Conservation (phyloP, 352 stramenopile species). For the Plasmopara halstedii region DNA sequence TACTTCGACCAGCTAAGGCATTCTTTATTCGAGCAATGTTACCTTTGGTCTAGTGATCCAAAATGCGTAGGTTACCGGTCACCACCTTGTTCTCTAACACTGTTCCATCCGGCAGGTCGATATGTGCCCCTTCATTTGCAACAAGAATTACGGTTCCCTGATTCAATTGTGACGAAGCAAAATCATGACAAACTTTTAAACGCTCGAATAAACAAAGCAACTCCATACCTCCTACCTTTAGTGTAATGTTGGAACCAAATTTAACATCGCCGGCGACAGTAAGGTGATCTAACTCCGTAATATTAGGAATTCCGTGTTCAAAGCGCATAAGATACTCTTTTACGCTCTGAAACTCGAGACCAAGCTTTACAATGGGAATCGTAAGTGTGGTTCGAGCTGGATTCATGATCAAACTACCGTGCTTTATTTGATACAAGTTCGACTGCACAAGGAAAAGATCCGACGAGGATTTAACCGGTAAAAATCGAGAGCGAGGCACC, state of each 20-base stretch:
- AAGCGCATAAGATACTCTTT: constrained; percentile 86
- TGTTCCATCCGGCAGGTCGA: constrained; percentile 89
- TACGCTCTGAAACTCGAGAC: constrained; percentile 84
- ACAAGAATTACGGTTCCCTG: constrained; percentile 93
- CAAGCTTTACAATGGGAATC: constrained; percentile 91
- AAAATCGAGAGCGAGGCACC: constrained; percentile 94
- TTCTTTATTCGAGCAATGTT: constrained; percentile 4
- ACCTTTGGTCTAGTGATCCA: constrained; percentile 76
- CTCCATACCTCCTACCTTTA: constrained; percentile 53
- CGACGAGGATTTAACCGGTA: constrained; percentile 98
- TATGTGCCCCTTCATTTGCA: constrained; percentile 90
- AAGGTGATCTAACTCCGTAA: constrained; percentile 90
- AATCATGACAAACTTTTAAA: not conserved
- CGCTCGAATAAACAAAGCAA: too few relatives aligned
- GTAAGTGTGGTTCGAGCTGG: constrained; percentile 64
- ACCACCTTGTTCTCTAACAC: constrained; percentile 93
- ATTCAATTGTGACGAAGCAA: not conserved
- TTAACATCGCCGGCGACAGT: constrained; percentile 90
- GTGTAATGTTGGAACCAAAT: constrained; percentile 88
- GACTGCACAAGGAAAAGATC: constrained; percentile 95
- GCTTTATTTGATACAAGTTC: constrained; percentile 91
- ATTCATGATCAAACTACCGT: constrained; percentile 88
- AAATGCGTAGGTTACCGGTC: constrained; percentile 89
- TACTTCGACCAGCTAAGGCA: too few relatives aligned
- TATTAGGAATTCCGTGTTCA: constrained; percentile 86